A percentile compares a stretch with the other conserved stretches of the same genome.
Conservation (phyloP, 345 rosid species). For the Cardamine chenopodiifolia region DNA sequence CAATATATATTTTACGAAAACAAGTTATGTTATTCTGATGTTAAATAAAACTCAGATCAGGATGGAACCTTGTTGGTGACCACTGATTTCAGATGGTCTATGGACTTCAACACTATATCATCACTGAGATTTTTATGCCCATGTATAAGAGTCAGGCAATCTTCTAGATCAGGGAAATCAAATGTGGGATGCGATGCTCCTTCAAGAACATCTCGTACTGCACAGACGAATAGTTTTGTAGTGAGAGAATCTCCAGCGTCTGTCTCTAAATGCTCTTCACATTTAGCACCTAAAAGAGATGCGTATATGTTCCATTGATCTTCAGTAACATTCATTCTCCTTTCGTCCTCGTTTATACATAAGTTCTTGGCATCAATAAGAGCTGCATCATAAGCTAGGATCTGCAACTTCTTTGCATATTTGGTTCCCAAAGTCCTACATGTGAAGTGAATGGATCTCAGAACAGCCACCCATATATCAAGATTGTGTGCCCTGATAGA, state of each 20-base stretch:
- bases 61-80: constrained; percentile 15
- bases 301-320: constrained; percentile 24
- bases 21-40: background rate
- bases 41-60: background rate
- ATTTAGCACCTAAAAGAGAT: constrained; percentile 4
- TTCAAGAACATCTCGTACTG: constrained; percentile 18
- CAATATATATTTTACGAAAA: background rate
- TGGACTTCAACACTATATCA: constrained; percentile 10
- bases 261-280: background rate
- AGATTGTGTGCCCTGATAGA: constrained; percentile 30
- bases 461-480: constrained; percentile 30
- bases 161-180: background rate
- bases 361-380: background rate
- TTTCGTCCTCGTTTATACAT: constrained; percentile 8
- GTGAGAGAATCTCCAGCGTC: background rate
- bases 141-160: background rate
- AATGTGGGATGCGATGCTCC: constrained; percentile 7
- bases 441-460: constrained; percentile 13
- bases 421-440: background rate
- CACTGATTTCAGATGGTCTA: background rate
- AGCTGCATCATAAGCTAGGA: background rate
- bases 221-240: background rate
- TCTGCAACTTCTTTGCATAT: background rate
- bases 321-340: background rate
- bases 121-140: constrained; percentile 21